phyloP scores from a whole-genome alignment of 1,139 yeast species.

The Kodamaea alishanica region DNA sequence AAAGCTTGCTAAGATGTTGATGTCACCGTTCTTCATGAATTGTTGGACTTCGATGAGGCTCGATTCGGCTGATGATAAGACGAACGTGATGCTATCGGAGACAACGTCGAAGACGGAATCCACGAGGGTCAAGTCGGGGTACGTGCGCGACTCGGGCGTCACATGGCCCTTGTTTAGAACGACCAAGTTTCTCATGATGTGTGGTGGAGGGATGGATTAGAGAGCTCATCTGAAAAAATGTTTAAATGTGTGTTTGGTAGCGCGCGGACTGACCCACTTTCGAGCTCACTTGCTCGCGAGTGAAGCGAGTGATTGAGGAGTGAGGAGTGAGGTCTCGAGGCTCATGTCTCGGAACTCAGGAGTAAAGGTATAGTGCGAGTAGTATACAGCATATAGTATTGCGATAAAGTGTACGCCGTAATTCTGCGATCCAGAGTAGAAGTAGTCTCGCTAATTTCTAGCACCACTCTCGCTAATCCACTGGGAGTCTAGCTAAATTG shows the following conservation, averaged over 20 bases:
- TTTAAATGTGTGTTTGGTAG: slow-evolving; percentile 2
- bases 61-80: slow-evolving; percentile 58
- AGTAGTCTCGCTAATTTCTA: too few relatives aligned
- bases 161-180: slow-evolving; percentile 56
- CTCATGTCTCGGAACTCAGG: too few relatives aligned
- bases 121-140: slow-evolving; percentile 59
- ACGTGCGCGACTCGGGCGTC: slow-evolving; percentile 45
- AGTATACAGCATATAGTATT: too few relatives aligned
- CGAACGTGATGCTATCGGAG: slow-evolving; percentile 68
- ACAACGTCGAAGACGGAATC: slow-evolving; percentile 72
- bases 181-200: slow-evolving; percentile 53
- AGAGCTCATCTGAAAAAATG: slow-evolving; percentile 5
- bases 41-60: slow-evolving; percentile 50
- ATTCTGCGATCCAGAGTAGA: too few relatives aligned
- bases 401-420: too few relatives aligned
- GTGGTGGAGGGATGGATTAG: background rate
- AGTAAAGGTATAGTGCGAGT: too few relatives aligned
- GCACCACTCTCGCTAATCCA: too few relatives aligned
- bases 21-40: slow-evolving; percentile 56
- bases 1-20: slow-evolving; percentile 54
- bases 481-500: too few relatives aligned
- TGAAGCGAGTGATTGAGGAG: too few relatives aligned
- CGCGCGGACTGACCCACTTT: too few relatives aligned
- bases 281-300: too few relatives aligned
- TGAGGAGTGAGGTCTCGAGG: too few relatives aligned